A percentile compares a stretch with the other conserved stretches of the same genome.
These are phyloP conservation scores for Echinochloa phyllopogon DNA, from an alignment of 176 grass and related monocot species.

Conservation along the genomic window DNA sequence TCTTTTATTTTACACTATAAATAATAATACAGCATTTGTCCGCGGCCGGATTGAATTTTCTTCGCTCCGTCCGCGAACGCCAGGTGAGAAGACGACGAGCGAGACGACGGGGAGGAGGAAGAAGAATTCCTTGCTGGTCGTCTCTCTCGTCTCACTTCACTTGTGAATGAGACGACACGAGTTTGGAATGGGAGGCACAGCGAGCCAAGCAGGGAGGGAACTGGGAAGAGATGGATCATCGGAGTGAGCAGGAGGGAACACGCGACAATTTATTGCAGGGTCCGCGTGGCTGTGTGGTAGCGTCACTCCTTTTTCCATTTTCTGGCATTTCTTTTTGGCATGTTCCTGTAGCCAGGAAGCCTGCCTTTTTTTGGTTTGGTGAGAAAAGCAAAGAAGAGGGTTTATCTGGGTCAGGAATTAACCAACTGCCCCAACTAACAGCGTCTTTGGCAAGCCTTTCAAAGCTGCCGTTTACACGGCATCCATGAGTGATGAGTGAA, in stretches of 20 bases:
- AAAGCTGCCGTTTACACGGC: conserved; percentile 4
- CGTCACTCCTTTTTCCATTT: background rate
- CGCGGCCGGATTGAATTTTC: background rate
- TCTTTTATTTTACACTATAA: background rate
- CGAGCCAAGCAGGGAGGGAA: background rate
- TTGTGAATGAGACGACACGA: background rate
- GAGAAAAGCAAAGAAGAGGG: background rate
- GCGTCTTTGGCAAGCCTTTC: background rate
- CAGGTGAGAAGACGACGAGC: background rate
- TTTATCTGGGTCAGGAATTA: background rate
- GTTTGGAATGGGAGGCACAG: too few relatives aligned
- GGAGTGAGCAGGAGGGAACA: background rate
- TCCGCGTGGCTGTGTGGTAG: background rate
- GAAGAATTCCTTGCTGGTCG: conserved; percentile 19
- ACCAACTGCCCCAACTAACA: conserved; percentile 24
- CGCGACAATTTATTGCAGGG: conserved; percentile 9
- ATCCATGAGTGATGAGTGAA: background rate
- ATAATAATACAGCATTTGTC: background rate
- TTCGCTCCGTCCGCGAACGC: background rate
- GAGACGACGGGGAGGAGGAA: background rate
- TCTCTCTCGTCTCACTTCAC: background rate
- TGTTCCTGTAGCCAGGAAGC: background rate
- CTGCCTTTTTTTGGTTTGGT: background rate
- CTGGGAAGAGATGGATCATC: background rate
- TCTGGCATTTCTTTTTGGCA: background rate